phyloP scores from a whole-genome alignment of 768 basidiomycete species.

The Boletus bicolor region DNA sequence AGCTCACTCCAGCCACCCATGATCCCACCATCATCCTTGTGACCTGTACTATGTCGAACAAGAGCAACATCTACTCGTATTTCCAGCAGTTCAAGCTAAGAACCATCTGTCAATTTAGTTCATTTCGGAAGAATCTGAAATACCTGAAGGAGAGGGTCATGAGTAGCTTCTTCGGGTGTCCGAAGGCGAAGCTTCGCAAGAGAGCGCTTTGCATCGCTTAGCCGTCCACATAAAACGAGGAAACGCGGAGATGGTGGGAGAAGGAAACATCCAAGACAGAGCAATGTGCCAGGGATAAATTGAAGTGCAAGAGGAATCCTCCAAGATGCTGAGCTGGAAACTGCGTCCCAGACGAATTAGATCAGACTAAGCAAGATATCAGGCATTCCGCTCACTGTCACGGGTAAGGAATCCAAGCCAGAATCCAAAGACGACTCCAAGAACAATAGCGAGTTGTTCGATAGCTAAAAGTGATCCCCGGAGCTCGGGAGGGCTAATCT shows the following conservation, averaged over 20 bases:
- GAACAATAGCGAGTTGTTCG: conserved; percentile 77
- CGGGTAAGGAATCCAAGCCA: conserved; percentile 80
- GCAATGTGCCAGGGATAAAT: conserved; percentile 62
- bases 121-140: not conserved
- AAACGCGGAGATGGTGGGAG: conserved; percentile 50
- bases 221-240: conserved; percentile 45
- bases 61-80: conserved; percentile 68
- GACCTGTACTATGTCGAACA: conserved; percentile 36
- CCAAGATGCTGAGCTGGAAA: conserved; percentile 68
- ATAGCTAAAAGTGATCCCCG: conserved; percentile 77
- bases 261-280: conserved; percentile 56
- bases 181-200: conserved; percentile 53
- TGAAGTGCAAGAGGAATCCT: conserved; percentile 74
- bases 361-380: not conserved
- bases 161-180: conserved; percentile 40
- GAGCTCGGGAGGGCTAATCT: conserved; percentile 78
- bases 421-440: conserved; percentile 79
- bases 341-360: conserved; percentile 29
- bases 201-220: conserved; percentile 55
- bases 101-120: not conserved
- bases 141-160: conserved; percentile 54
- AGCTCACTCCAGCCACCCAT: conserved; percentile 52
- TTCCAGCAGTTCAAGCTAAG: conserved; percentile 68
- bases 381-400: conserved; percentile 40
- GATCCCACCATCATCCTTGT: conserved; percentile 15